Base-by-base conservation (phyloP, 2,329 filamentous ascomycete genomes). In the Aspergillus sp. region DNA sequence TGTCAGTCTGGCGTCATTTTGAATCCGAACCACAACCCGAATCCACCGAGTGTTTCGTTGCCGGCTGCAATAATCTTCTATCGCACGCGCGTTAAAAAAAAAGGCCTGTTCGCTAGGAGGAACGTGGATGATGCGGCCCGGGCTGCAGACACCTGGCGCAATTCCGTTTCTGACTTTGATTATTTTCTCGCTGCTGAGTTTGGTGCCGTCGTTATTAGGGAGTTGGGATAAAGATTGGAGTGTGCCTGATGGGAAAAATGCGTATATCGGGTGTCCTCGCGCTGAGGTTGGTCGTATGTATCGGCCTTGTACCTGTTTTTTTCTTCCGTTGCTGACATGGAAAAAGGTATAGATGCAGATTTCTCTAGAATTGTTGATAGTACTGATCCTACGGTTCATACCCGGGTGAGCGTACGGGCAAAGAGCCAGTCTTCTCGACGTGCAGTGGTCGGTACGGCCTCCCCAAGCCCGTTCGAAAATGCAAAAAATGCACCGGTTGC, bases 131-230 rank as follows among this genome's bases (percentile, higher is more conserved):
- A 66, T 66, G 64, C 58, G 62, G 52, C 60, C 62, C 48, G 62
- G 62, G 44, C 46, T 66, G 45, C 55, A 57, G 44, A 65, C 62
- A 57, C 56, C 62, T 48, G 60, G 61, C 51, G 58, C 62, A 39
- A 57, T 66, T 45, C 60, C 63, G 49, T 59, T 66, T 44, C 54
- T 67, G 30, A 58, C 55, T 42, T 50, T 66, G 46, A 35, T 65
- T 45, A 46, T 64, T 36, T 64, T 66, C 45, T 61, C 60, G 41
- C 52, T 67, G 33, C 53, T 66, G 44, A 65, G 57, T 29, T 46
- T 67, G 46, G 60, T 61, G 34, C 61, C 62, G 39, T 63, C 62
- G n/a, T 45, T 65, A 26, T 57, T 61, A 38, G 61, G 54, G 32
- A 52, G 58, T 40, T 60, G 58, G 57, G 56, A 53, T 19, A 19